Percentiles rank a stretch among this genome's conserved stretches.
These are phyloP conservation scores for Backusella sp. DNA, from an alignment of 192 early-diverging fungal genomes.

Conservation along the genomic window DNA sequence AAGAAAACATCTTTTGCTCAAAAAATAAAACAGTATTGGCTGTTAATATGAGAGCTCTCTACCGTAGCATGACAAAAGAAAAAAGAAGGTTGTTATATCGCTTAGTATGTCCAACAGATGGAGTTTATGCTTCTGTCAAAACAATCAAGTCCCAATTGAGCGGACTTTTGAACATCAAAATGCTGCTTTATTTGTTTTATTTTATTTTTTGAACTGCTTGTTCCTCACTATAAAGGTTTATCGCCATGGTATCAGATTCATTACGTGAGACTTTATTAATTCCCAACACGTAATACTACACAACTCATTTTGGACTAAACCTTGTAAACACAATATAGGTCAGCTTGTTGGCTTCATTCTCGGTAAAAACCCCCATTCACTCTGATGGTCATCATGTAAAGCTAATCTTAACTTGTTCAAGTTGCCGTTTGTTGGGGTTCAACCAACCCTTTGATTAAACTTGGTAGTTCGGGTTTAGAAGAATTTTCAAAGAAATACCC, in stretches of 20 bases:
- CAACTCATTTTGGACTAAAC: neutral
- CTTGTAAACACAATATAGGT: neutral
- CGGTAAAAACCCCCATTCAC: neutral
- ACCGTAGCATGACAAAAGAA: too few species aligned
- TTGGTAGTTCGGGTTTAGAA: constrained; percentile 81
- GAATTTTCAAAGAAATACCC: constrained; percentile 43
- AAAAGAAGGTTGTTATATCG: too few species aligned
- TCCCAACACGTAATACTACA: neutral
- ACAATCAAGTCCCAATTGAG: neutral
- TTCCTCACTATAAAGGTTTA: neutral
- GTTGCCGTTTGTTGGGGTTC: constrained; percentile 94
- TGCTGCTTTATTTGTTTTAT: too few species aligned
- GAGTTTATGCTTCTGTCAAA: too few species aligned
- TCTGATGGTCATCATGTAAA: neutral
- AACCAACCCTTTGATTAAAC: constrained; percentile 96
- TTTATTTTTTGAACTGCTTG: neutral
- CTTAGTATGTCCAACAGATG: too few species aligned
- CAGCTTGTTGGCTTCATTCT: constrained; percentile 23
- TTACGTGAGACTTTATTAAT: constrained; percentile 4
- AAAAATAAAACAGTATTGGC: too few species aligned
- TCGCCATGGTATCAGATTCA: neutral
- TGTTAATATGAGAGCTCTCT: too few species aligned
- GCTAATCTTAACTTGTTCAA: neutral
- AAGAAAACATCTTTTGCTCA: too few species aligned
- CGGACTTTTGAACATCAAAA: neutral